Conservation (phyloP, 1,284 basidiomycete genomes). For the Ustilago vetiveriae region DNA sequence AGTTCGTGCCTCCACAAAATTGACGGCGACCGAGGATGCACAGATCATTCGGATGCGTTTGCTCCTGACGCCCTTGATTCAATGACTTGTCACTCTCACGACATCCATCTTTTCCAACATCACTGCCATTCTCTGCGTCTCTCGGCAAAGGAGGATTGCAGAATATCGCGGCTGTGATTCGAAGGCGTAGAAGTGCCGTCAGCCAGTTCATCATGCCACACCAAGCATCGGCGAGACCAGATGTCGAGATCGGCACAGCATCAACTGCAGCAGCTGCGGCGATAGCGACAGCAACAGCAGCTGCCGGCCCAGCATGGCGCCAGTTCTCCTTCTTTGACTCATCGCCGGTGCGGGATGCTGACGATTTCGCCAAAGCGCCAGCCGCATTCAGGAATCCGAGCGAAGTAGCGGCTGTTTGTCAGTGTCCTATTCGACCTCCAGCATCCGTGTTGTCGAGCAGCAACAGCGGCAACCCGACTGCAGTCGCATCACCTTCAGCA, state of each 20-base stretch:
- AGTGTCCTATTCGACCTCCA: constrained; percentile 47
- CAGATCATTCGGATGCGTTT: constrained; percentile 20
- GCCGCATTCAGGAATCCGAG: constrained; percentile 38
- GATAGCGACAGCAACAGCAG: constrained; percentile 32
- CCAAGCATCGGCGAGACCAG: constrained; percentile 9
- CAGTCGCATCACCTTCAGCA: constrained; percentile 7
- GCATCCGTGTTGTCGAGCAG: constrained; percentile 3
- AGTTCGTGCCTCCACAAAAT: constrained; percentile 6
- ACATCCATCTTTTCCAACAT: constrained; percentile 11
- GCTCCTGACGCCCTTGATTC: no score
- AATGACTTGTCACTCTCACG: no score
- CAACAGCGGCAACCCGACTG: not conserved
- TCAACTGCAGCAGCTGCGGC: constrained; percentile 29
- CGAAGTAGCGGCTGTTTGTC: constrained; percentile 51
- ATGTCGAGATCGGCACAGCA: constrained; percentile 38
- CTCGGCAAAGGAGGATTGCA: no score
- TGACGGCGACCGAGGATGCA: constrained; percentile 6
- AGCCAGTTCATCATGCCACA: constrained; percentile 9
- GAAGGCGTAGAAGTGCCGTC: not conserved
- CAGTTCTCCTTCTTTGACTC: constrained; percentile 59
- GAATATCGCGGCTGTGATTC: no score
- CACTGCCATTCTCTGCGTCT: not conserved
- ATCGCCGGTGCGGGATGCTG: constrained; percentile 42
- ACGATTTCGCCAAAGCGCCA: constrained; percentile 51
- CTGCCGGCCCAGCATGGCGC: constrained; percentile 57